phyloP scores from a whole-genome alignment of 495 filamentous ascomycete species.

The Neurospora intermedia region DNA sequence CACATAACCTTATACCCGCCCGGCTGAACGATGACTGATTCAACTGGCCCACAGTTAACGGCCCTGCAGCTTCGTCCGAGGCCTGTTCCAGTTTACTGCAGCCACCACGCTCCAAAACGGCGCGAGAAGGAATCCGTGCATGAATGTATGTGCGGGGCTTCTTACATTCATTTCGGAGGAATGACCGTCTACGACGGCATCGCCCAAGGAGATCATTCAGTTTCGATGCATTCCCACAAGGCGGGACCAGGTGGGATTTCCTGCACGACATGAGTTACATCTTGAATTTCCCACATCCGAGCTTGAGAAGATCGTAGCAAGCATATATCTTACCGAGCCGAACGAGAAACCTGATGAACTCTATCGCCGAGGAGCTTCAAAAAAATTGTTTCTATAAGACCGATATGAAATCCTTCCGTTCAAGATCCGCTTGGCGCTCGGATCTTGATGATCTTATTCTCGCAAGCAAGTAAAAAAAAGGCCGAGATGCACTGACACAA shows the following conservation, averaged over 20 bases:
- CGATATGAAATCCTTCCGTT: too few relatives aligned
- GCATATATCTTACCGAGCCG: background rate
- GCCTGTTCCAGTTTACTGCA: background rate
- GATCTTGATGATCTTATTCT: too few relatives aligned
- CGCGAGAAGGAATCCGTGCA: background rate
- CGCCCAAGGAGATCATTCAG: background rate
- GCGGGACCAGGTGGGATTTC: background rate
- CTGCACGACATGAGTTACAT: background rate
- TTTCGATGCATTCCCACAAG: background rate
- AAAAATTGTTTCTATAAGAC: too few relatives aligned
- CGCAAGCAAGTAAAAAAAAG: background rate
- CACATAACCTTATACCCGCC: background rate
- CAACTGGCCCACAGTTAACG: background rate
- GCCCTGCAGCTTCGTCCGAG: background rate
- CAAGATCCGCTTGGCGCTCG: too few relatives aligned
- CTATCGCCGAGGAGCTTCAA: background rate
- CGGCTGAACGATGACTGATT: background rate
- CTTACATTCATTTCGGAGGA: background rate
- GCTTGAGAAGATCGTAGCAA: background rate
- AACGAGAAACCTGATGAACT: background rate
- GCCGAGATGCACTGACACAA: background rate
- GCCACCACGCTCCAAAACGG: background rate
- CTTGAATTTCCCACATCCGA: background rate
- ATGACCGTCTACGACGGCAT: background rate
- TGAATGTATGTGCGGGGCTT: background rate